Percentiles rank a stretch among this genome's conserved stretches.
These are phyloP conservation scores for Phialemoniopsis sp. DNA, from an alignment of 2,329 filamentous ascomycete species.

Conservation along the genomic window DNA sequence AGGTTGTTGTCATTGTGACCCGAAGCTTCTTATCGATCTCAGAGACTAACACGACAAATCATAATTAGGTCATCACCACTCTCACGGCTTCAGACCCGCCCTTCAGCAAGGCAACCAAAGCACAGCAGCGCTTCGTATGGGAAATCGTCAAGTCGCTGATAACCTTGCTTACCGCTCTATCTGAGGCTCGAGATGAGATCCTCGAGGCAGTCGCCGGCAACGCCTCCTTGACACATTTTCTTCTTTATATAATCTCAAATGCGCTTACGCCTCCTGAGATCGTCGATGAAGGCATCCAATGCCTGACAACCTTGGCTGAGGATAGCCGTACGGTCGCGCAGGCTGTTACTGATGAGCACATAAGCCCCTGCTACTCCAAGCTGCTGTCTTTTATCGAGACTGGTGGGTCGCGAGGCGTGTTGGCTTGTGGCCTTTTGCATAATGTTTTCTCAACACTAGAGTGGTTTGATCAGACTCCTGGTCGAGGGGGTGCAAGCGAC, in stretches of 20 bases:
- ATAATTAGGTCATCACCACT: slow-evolving; percentile 38
- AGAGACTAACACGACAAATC: slow-evolving; percentile 52
- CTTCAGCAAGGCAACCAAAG: slow-evolving; percentile 44
- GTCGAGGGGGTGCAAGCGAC: slow-evolving; percentile 44
- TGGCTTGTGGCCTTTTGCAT: slow-evolving; percentile 59
- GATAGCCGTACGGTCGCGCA: slow-evolving; percentile 52
- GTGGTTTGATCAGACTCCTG: slow-evolving; percentile 47
- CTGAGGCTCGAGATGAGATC: slow-evolving; percentile 58
- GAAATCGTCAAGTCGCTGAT: slow-evolving; percentile 50
- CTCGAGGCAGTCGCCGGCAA: slow-evolving; percentile 48
- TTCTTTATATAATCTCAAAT: slow-evolving; percentile 47
- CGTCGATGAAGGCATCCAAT: slow-evolving; percentile 45
- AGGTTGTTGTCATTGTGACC: slow-evolving; percentile 33
- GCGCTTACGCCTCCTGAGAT: slow-evolving; percentile 33
- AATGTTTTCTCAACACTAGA: slow-evolving; percentile 53
- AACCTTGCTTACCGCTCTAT: slow-evolving; percentile 47
- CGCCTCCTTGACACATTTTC: slow-evolving; percentile 43
- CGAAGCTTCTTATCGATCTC: slow-evolving; percentile 39
- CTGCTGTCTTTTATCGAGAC: slow-evolving; percentile 44
- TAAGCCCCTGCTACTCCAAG: slow-evolving; percentile 40
- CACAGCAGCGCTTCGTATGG: slow-evolving; percentile 49
- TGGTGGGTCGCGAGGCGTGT: slow-evolving; percentile 43
- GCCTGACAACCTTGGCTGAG: slow-evolving; percentile 55
- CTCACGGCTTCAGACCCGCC: slow-evolving; percentile 31
- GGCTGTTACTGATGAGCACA: slow-evolving; percentile 45